Percentiles rank a stretch among this genome's conserved stretches.
Conservation (phyloP, 2,329 filamentous ascomycete genomes). For the Pseudopithomyces chartarum region DNA sequence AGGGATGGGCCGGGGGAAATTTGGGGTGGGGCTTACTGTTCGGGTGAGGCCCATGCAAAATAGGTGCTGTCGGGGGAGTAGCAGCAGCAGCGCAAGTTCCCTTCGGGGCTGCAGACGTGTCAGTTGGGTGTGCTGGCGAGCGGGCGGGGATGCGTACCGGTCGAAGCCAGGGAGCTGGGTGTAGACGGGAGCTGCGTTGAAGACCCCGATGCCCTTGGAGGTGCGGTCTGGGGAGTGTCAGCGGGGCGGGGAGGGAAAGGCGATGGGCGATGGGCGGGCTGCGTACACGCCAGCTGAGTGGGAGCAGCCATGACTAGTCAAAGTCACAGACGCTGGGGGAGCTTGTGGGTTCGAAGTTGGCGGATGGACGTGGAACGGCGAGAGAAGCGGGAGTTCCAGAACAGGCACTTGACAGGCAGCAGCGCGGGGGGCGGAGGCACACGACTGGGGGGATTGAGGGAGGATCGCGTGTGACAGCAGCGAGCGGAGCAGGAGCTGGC, state of each 20-base stretch:
- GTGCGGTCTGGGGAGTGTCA: slow-evolving; percentile 70
- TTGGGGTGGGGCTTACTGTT: slow-evolving; percentile 57
- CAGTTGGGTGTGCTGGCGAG: slow-evolving; percentile 4
- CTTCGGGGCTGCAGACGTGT: slow-evolving; percentile 70
- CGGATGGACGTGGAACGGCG: slow-evolving; percentile 32
- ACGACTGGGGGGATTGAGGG: slow-evolving; percentile 20
- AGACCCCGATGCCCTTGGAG: slow-evolving; percentile 92
- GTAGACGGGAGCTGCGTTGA: slow-evolving; percentile 90
- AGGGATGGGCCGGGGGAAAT: not conserved
- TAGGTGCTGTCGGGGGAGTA: slow-evolving; percentile 97
- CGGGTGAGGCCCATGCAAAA: slow-evolving; percentile 91
- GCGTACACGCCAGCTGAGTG: slow-evolving; percentile 87
- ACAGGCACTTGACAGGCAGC: slow-evolving; percentile 8
- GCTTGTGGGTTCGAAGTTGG: slow-evolving; percentile 36
- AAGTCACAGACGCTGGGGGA: slow-evolving; percentile 70
- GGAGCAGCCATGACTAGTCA: slow-evolving; percentile 91
- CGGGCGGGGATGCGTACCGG: slow-evolving; percentile 48
- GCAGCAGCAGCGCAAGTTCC: slow-evolving; percentile 89
- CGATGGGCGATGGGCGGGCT: slow-evolving; percentile 1
- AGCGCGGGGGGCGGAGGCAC: slow-evolving; percentile 22
- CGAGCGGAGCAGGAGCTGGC: slow-evolving; percentile 9
- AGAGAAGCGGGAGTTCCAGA: slow-evolving; percentile 24
- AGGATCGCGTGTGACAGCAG: slow-evolving; percentile 16
- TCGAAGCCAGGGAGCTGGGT: slow-evolving; percentile 79
- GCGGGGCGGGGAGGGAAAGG: slow-evolving; percentile 1